A percentile compares a stretch with the other conserved stretches of the same genome.
Evolutionary conservation across 2,329 filamentous ascomycete genomes (phyloP).

Genomic region (Colletotrichum phormii): DNA sequence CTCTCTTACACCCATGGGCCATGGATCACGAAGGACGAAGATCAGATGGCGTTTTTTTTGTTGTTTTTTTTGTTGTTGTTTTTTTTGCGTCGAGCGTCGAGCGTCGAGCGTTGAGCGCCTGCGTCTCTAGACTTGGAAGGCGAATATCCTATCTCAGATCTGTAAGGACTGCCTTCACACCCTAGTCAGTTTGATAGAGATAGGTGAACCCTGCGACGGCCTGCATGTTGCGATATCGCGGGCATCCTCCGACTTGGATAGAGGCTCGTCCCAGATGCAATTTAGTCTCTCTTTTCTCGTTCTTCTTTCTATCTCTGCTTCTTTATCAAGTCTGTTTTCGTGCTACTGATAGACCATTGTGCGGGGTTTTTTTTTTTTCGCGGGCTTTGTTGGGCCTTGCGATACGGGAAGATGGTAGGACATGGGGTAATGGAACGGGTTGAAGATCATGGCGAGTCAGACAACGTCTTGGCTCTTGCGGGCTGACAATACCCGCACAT

Average conservation of each 20-base stretch:
- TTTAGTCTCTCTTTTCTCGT: neutral
- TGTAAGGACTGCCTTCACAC: neutral
- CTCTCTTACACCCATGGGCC: neutral
- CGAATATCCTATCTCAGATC: neutral
- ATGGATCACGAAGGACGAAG: neutral
- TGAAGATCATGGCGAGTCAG: neutral
- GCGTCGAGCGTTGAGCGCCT: too few species aligned
- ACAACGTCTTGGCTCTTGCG: neutral
- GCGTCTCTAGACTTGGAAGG: neutral
- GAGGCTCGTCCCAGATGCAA: neutral
- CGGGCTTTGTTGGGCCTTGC: neutral
- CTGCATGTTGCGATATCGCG: neutral
- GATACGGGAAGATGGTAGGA: neutral
- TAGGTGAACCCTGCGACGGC: neutral
- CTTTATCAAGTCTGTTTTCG: neutral
- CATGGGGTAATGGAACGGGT: neutral
- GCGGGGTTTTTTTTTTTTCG: neutral
- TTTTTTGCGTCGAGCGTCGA: too few species aligned
- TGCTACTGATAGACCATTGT: neutral
- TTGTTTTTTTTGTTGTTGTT: too few species aligned
- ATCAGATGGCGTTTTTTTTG: neutral
- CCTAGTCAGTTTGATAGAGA: neutral
- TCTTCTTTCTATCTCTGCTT: neutral
- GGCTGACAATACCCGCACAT: neutral
- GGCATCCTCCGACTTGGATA: neutral